These are phyloP conservation scores for Cadophora luteo-olivacea DNA, from an alignment of 2,329 filamentous ascomycete species.

Conservation along the genomic window DNA sequence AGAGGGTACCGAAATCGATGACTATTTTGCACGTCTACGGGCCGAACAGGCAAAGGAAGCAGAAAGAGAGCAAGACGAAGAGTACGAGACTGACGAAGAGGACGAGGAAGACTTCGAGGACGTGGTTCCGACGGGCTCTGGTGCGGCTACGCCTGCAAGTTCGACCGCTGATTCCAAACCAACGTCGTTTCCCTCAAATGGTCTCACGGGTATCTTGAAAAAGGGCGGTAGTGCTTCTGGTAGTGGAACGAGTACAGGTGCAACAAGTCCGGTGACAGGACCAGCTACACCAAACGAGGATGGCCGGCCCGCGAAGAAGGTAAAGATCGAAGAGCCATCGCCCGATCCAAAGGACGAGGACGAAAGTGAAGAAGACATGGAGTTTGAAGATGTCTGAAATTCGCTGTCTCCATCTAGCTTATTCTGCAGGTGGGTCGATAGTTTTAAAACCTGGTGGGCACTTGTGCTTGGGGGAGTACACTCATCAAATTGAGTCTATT, in stretches of 20 bases:
- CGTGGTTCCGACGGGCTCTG: slow-evolving; percentile 43
- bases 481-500: not conserved
- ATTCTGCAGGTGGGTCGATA: not conserved
- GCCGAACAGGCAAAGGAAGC: slow-evolving; percentile 61
- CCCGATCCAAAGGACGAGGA: slow-evolving; percentile 51
- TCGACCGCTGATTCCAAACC: slow-evolving; percentile 31
- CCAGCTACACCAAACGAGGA: slow-evolving; percentile 49
- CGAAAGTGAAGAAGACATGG: slow-evolving; percentile 58
- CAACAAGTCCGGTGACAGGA: slow-evolving; percentile 44
- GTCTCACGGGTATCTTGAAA: slow-evolving; percentile 41
- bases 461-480: slow-evolving; percentile 4
- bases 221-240: slow-evolving; percentile 40
- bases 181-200: slow-evolving; percentile 26
- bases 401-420: not conserved
- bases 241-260: slow-evolving; percentile 44
- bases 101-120: slow-evolving; percentile 57
- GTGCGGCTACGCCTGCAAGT: slow-evolving; percentile 41
- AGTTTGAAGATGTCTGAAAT: slow-evolving; percentile 62
- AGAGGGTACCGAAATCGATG: slow-evolving; percentile 65
- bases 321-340: slow-evolving; percentile 61
- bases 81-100: slow-evolving; percentile 55
- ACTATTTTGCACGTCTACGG: slow-evolving; percentile 71
- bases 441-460: slow-evolving; percentile 7
- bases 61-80: slow-evolving; percentile 57
- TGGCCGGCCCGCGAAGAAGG: slow-evolving; percentile 61